Evolutionary conservation across 2,329 filamentous ascomycete genomes (phyloP).

Genomic region (Claviceps arundinis): DNA sequence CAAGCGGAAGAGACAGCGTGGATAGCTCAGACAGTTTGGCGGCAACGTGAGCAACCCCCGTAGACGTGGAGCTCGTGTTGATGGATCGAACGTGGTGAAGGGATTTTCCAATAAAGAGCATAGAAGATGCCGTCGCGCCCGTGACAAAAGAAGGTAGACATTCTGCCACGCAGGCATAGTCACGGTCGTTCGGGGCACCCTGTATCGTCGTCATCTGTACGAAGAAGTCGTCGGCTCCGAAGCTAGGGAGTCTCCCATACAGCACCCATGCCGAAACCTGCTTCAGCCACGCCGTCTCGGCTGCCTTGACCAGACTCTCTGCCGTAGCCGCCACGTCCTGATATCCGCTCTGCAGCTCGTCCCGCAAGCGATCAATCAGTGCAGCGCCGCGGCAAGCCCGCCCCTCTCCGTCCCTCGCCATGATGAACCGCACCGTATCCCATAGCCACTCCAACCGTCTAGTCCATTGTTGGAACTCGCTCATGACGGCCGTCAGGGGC

Average conservation of each 20-base stretch:
- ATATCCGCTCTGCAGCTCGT: conserved; percentile 77
- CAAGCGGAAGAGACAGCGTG: conserved; percentile 59
- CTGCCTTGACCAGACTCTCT: conserved; percentile 56
- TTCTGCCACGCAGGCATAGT: conserved; percentile 43
- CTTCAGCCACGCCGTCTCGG: conserved; percentile 83
- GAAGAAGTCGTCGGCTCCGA: conserved; percentile 79
- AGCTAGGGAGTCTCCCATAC: conserved; percentile 68
- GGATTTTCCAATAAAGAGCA: conserved; percentile 83
- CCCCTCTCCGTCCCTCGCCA: conserved; percentile 22
- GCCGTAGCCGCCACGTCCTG: conserved; percentile 70
- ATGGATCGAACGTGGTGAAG: conserved; percentile 66
- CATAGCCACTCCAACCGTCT: conserved; percentile 78
- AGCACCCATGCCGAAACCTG: conserved; percentile 84
- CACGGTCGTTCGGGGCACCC: conserved; percentile 40
- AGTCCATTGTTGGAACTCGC: conserved; percentile 78
- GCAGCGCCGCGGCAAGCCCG: conserved; percentile 49
- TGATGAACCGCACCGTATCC: conserved; percentile 58
- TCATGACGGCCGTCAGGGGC: conserved; percentile 71
- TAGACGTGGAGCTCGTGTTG: conserved; percentile 26
- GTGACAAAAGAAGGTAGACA: conserved; percentile 73
- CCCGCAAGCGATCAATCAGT: conserved; percentile 64
- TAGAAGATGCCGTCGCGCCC: conserved; percentile 59
- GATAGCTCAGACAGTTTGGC: conserved; percentile 58
- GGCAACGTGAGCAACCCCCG: conserved; percentile 44
- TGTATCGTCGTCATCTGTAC: conserved; percentile 41